Base-by-base conservation (phyloP, 2,329 filamentous ascomycete genomes). In the Penicillium glabrum region DNA sequence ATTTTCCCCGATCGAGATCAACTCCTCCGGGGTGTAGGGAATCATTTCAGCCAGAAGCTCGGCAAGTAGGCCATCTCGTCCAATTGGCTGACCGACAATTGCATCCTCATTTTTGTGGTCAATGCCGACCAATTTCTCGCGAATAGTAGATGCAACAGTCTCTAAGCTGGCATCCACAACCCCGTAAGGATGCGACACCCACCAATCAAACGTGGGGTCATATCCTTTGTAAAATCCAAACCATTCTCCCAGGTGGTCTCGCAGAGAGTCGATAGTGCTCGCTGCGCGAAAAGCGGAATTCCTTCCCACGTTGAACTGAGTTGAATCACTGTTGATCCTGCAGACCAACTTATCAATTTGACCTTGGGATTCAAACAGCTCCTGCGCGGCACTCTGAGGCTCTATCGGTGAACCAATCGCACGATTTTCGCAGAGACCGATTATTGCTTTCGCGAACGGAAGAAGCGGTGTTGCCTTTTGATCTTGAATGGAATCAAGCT, bases 21-120 rank as follows among this genome's bases (percentile, higher is more conserved):
- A 72, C 64, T 86, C 80, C 54, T 85, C 82, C 0, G 84, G 84
- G 0, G 79, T 75, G 62, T 86, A 86, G 0, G 82, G 79, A 49
- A 86, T 84, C 77, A 84, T 80, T 67, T 86, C 83, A 1, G 79
- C 77, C 54, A 80, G 75, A 1, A 87, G 75, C 50, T 85, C 83
- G 11, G 76, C 74, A 1, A 83, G 67, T 1, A 86, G 71, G 0
- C 79, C 82, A 0, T 79, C 75, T 4, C 77, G 70, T 1, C 84
- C 83, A 48, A 86, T 83, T 0, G 83, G 83, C 58, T 86, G 78
- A 7, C 83, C 83, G 27, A 86, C 76, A 50, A 86, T 85, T 7
- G 79, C 77, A 51, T 83, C 78, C 1, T 77, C 69, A 47, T 79
- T 74, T 1, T 69, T 73, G 0, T 71, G 71, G 1, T 73, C 67